phyloP scores from a whole-genome alignment of 164 flowering plant genomes.

The Paratinospora sagittata region DNA sequence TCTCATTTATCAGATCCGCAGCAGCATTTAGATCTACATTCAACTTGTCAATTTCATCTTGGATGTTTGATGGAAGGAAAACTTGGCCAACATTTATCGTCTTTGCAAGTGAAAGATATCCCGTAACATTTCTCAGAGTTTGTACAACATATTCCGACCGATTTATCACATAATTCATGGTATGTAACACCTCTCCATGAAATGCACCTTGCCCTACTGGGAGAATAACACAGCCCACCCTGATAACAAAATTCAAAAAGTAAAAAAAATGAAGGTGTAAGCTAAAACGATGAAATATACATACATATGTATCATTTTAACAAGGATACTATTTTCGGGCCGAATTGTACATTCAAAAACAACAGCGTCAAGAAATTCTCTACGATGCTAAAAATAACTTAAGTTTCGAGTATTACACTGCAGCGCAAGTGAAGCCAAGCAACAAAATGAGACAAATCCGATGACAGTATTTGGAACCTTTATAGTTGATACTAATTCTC shows the following conservation, averaged over 20 bases:
- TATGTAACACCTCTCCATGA: conserved; percentile 55
- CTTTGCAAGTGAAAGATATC: conserved; percentile 70
- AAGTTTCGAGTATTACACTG: conserved; percentile 54
- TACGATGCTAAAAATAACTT: not conserved
- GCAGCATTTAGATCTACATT: conserved; percentile 50
- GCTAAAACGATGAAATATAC: not conserved
- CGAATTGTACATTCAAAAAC: not conserved
- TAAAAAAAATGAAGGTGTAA: not conserved
- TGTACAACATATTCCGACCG: conserved; percentile 83
- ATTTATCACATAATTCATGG: conserved; percentile 70
- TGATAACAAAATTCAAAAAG: conserved; percentile 21
- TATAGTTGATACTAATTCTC: conserved; percentile 39
- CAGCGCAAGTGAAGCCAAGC: conserved; percentile 62
- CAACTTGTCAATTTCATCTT: conserved; percentile 70
- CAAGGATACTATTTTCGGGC: too few species aligned
- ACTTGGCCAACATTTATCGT: conserved; percentile 65
- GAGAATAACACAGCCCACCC: conserved; percentile 86
- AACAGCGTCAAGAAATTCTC: too few species aligned
- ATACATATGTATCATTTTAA: not conserved
- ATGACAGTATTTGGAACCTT: conserved; percentile 32
- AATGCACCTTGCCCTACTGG: conserved; percentile 81
- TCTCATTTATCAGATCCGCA: conserved; percentile 54
- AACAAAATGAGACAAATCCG: conserved; percentile 59
- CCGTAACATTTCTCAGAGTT: conserved; percentile 73
- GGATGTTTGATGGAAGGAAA: conserved; percentile 60